Evolutionary conservation across 1,284 basidiomycete species (phyloP).

Genomic region (Ceratobasidium sp.): DNA sequence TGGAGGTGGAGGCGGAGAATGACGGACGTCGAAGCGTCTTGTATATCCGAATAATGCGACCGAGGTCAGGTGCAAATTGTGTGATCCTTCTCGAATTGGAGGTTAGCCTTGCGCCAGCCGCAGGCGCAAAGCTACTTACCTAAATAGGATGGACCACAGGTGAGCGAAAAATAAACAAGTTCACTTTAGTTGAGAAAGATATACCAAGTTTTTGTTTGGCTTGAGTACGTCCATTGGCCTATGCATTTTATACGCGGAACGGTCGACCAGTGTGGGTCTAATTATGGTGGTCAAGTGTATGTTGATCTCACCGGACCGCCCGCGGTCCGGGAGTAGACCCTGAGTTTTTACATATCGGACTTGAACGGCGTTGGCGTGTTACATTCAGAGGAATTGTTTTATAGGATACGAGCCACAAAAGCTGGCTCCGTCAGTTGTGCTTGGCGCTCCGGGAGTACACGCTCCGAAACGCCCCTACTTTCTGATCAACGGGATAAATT

Average conservation of each 20-base stretch:
- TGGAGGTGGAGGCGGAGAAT: slow-evolving; percentile 35
- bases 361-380: no score
- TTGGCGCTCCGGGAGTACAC: no score
- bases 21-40: slow-evolving; percentile 16
- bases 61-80: slow-evolving; percentile 30
- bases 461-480: no score
- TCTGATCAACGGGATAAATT: no score
- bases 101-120: slow-evolving; percentile 11
- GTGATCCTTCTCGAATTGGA: slow-evolving; percentile 24
- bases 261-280: not conserved
- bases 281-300: slow-evolving; percentile 1
- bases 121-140: slow-evolving; percentile 19
- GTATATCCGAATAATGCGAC: not conserved
- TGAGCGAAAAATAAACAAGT: not conserved
- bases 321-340: not conserved
- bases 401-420: no score
- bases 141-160: not conserved
- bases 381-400: no score
- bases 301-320: slow-evolving; percentile 8
- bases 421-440: no score
- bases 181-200: not conserved
- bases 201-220: not conserved
- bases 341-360: no score
- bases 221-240: not conserved
- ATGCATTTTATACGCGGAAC: slow-evolving; percentile 19